phyloP scores from a whole-genome alignment of 768 basidiomycete genomes.

The Boletus rex-veris region DNA sequence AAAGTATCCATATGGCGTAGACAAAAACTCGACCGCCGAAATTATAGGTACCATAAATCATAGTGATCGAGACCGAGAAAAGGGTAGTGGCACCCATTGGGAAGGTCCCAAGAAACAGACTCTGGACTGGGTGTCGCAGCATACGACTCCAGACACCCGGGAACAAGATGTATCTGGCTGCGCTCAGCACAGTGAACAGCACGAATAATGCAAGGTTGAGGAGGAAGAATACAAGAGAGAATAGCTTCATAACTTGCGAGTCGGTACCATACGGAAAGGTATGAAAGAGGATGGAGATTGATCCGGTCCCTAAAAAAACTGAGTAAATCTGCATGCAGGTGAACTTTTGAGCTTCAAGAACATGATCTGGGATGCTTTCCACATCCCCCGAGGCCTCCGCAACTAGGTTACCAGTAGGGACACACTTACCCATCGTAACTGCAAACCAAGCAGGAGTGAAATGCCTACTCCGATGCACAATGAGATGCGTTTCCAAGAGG shows the following conservation, averaged over 20 bases:
- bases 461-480: slow-evolving; percentile 30
- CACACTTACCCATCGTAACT: slow-evolving; percentile 47
- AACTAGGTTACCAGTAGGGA: too few species aligned
- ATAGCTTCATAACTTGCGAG: slow-evolving; percentile 37
- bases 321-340: background rate
- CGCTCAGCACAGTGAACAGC: slow-evolving; percentile 42
- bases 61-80: slow-evolving; percentile 46
- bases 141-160: slow-evolving; percentile 50
- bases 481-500: background rate
- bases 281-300: slow-evolving; percentile 53
- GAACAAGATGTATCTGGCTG: slow-evolving; percentile 50
- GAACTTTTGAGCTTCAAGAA: background rate
- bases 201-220: slow-evolving; percentile 55
- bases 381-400: background rate
- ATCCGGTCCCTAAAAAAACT: slow-evolving; percentile 40
- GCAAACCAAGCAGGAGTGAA: slow-evolving; percentile 58
- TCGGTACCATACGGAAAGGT: slow-evolving; percentile 52
- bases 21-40: slow-evolving; percentile 54
- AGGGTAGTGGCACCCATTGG: slow-evolving; percentile 64
- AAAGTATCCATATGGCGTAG: slow-evolving; percentile 56
- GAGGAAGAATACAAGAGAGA: slow-evolving; percentile 54
- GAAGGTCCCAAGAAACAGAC: slow-evolving; percentile 45
- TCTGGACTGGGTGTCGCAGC: slow-evolving; percentile 47
- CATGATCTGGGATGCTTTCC: background rate
- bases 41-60: slow-evolving; percentile 41